Conservation (phyloP, 2,329 filamentous ascomycete genomes). For the Allantophomopsis lycopodina region DNA sequence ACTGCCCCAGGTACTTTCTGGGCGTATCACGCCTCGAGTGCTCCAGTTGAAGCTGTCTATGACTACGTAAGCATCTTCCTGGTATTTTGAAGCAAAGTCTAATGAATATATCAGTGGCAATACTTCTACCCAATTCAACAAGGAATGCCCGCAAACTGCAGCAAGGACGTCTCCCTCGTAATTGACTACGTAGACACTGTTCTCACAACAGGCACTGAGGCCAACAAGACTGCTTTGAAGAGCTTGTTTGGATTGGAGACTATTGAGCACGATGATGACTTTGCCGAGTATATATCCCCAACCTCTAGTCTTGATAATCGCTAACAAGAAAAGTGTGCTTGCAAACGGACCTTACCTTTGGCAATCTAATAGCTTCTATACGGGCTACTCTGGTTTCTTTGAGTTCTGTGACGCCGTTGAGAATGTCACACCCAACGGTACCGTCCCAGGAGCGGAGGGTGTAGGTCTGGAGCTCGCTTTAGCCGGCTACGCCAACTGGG, state of each 20-base stretch:
- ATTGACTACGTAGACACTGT: constrained; percentile 39
- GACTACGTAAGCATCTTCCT: constrained; percentile 27
- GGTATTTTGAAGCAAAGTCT: constrained; percentile 1
- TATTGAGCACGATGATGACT: constrained; percentile 28
- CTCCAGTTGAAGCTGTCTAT: constrained; percentile 37
- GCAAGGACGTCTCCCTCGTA: constrained; percentile 33
- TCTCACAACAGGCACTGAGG: constrained; percentile 24
- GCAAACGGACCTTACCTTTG: constrained; percentile 42
- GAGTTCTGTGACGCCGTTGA: constrained; percentile 27
- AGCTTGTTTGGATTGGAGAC: constrained; percentile 33
- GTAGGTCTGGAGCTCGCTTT: constrained; percentile 40
- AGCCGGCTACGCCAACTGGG: constrained; percentile 38
- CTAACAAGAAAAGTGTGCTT: constrained; percentile 23
- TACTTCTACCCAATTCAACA: constrained; percentile 42
- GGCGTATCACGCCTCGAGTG: constrained; percentile 43
- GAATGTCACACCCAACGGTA: constrained; percentile 19
- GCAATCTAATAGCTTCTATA: constrained; percentile 37
- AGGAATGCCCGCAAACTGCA: constrained; percentile 46
- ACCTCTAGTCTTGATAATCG: background rate
- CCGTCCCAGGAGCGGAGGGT: constrained; percentile 23
- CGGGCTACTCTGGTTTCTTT: constrained; percentile 30
- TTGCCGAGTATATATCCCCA: constrained; percentile 10
- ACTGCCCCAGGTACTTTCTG: constrained; percentile 40
- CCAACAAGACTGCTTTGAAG: constrained; percentile 30
- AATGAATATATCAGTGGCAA: constrained; percentile 26